phyloP scores from a whole-genome alignment of 192 early-diverging fungal genomes.

The Backusella circina region DNA sequence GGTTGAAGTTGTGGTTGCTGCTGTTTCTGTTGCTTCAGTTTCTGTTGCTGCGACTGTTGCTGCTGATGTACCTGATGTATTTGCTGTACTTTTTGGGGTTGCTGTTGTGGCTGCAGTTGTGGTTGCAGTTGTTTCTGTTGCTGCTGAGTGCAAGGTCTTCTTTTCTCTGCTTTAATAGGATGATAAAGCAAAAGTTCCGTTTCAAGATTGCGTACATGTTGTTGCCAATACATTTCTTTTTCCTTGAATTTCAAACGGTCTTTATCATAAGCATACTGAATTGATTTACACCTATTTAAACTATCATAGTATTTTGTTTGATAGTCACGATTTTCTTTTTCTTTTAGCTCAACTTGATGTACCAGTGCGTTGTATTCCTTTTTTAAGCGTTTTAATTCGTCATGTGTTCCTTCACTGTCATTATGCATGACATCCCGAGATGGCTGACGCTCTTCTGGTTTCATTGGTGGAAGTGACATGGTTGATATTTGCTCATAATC shows the following conservation, averaged over 20 bases:
- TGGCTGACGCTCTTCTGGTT: conserved; percentile 4
- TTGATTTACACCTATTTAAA: not conserved
- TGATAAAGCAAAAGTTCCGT: not conserved
- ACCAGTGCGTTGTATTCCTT: conserved; percentile 1
- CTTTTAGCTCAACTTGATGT: not conserved
- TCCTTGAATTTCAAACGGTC: not conserved
- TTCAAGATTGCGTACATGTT: not conserved
- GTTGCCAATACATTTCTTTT: not conserved
- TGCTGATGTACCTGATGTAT: not conserved
- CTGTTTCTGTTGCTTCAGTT: not conserved
- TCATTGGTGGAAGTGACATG: conserved; percentile 1
- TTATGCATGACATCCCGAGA: conserved; percentile 1
- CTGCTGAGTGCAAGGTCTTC: not conserved
- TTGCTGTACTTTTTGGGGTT: not conserved
- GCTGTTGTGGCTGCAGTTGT: not conserved
- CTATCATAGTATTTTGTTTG: conserved; percentile 2
- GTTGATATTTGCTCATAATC: not conserved
- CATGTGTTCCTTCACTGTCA: not conserved
- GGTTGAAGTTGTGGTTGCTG: not conserved
- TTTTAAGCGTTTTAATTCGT: conserved; percentile 1
- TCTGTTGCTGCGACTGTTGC: not conserved
- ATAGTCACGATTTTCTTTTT: not conserved
- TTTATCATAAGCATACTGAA: not conserved
- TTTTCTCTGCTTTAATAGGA: not conserved
- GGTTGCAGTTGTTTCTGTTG: not conserved